Percentiles rank a stretch among this genome's conserved stretches.
Evolutionary conservation across 1,139 yeast genomes (phyloP).

Genomic region (Debaryomycetaceae sp.): DNA sequence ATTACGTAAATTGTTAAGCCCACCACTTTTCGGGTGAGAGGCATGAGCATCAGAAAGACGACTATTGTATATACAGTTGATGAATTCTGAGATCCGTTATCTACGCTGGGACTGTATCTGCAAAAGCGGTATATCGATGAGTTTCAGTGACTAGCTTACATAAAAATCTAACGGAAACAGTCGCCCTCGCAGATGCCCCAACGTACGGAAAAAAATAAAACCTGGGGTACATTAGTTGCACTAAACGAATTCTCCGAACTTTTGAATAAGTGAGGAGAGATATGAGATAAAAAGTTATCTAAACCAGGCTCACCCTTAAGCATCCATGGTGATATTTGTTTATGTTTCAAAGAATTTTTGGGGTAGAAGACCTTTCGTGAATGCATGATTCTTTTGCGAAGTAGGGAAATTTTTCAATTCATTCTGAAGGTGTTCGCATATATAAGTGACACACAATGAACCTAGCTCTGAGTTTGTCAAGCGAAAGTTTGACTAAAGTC

Average conservation of each 20-base stretch:
- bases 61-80: no score
- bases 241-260: no score
- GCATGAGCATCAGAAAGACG: no score
- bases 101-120: no score
- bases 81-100: no score
- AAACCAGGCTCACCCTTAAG: not conserved
- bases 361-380: not conserved
- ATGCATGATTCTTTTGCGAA: not conserved
- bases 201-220: not conserved
- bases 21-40: no score
- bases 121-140: no score
- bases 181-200: not conserved
- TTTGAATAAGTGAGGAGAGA: not conserved
- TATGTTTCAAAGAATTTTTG: not conserved
- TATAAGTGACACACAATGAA: not conserved
- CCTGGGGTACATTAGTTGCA: constrained; percentile 5
- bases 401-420: not conserved
- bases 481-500: not conserved
- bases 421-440: not conserved
- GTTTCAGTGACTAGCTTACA: no score
- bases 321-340: not conserved
- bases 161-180: no score
- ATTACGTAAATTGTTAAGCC: no score
- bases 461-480: not conserved
- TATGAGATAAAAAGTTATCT: not conserved